These are phyloP conservation scores for Prinsepia uniflora DNA, from an alignment of 306 rosid species.

Conservation along the genomic window DNA sequence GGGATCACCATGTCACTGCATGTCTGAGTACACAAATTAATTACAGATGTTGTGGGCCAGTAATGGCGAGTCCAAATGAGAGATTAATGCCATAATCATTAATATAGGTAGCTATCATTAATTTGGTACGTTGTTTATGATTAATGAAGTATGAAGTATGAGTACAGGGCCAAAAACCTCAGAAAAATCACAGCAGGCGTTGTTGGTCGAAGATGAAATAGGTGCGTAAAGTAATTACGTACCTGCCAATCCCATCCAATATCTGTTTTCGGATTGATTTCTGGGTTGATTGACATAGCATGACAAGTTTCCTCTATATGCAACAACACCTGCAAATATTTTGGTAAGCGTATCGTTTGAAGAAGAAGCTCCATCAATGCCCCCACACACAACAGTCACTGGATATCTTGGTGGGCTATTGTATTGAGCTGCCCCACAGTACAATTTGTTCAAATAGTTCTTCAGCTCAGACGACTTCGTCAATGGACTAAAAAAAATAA, in stretches of 20 bases:
- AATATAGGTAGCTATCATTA: too few relatives aligned
- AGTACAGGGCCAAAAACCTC: too few relatives aligned
- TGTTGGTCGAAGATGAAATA: too few relatives aligned
- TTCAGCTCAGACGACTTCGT: constrained; percentile 31
- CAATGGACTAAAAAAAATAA: constrained; percentile 38
- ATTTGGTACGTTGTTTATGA: too few relatives aligned
- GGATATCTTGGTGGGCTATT: constrained; percentile 53
- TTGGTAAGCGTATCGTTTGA: constrained; percentile 33
- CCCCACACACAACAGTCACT: constrained; percentile 47
- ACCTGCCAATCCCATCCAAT: constrained; percentile 89
- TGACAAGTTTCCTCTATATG: constrained; percentile 33
- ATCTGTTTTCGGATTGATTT: constrained; percentile 31
- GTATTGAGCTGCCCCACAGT: constrained; percentile 51
- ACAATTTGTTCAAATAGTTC: constrained; percentile 18
- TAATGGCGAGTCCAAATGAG: too few relatives aligned
- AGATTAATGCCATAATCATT: too few relatives aligned
- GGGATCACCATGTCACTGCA: constrained; percentile 52
- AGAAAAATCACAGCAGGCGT: too few relatives aligned
- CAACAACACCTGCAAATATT: constrained; percentile 60
- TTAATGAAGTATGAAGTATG: too few relatives aligned
- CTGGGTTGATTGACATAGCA: constrained; percentile 44
- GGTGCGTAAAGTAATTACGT: neutral
- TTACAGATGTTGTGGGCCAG: too few relatives aligned
- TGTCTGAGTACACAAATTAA: constrained; percentile 21
- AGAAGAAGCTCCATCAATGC: constrained; percentile 44